Evolutionary conservation across 2,329 filamentous ascomycete species (phyloP), one percentile per base, ranked within the genome.

Genomic region (Graphilbum fragrans): DNA sequence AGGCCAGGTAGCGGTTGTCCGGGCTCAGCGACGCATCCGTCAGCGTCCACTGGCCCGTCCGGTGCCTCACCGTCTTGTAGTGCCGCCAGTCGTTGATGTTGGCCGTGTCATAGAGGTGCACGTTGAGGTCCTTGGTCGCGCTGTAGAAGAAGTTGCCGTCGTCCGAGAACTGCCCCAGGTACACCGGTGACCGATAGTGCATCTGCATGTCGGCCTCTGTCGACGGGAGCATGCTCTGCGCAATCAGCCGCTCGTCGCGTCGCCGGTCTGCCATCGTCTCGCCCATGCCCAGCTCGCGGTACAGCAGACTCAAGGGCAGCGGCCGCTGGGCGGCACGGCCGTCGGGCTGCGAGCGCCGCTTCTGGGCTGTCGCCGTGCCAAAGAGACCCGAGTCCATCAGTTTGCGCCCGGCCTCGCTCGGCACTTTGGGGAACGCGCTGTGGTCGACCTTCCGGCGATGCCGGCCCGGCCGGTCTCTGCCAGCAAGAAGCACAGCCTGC

Each of bases 71-170:
- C 0, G 84, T 90, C 64, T 90, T 96, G 68, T 95, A 95, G 59
- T 94, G 88, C 57, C 82, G 82, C 92, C 92, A 98, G 49, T 87
- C 75, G 60, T 92, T 94, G 0, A 90, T 87, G 52, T 95, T 94
- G 2, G 85, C 88, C 0, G 92, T 96, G 58, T 96, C 90, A 61
- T 96, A 98, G 85, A 98, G 88, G 41, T 88, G 82, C 10, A 98
- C 87, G 51, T 79, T 82, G 64, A 94, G 94, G 60, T 96, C 88
- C 59, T 95, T 86, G 10, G 82, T 83, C 54, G 84, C 92, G 6
- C 82, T 80, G 57, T 90, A 96, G 65, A 95, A 96, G 65, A 96
- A 96, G 59, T 94, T 94, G 21, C 92, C 92, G 52, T 98, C 92
- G 49, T 93, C 85, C 0, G 86, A 94, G 58, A 96, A 98, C 56